Evolutionary conservation across 176 grass and related monocot species (phyloP).

Genomic region (Echinochloa phyllopogon): DNA sequence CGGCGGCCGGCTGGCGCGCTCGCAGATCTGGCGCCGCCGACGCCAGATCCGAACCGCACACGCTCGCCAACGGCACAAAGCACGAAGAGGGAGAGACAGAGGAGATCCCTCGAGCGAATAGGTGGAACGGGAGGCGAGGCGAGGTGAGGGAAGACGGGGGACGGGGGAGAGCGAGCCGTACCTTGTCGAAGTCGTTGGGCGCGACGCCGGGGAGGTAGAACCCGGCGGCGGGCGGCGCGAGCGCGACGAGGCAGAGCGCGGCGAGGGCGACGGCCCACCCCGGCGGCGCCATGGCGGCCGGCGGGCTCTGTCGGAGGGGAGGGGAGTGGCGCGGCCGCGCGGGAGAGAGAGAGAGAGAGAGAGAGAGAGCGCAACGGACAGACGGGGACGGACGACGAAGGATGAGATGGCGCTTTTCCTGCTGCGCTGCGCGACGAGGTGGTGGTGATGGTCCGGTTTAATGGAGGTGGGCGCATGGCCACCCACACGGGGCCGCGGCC

Average conservation of each 20-base stretch:
- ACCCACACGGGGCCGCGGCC: neutral
- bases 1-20: neutral
- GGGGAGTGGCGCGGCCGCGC: constrained; percentile 23
- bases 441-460: constrained; percentile 37
- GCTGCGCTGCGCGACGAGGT: constrained; percentile 20
- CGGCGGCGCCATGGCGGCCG: constrained; percentile 38
- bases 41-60: constrained; percentile 37
- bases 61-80: neutral
- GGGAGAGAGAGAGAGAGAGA: neutral
- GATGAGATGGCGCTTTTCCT: constrained; percentile 34
- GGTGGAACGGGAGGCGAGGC: neutral
- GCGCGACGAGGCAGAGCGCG: constrained; percentile 54
- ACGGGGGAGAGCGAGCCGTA: neutral
- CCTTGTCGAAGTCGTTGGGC: constrained; percentile 86
- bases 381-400: neutral
- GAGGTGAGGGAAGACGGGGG: too few species aligned
- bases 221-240: constrained; percentile 42
- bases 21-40: constrained; percentile 45
- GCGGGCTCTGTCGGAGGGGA: neutral
- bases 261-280: constrained; percentile 46
- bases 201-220: constrained; percentile 94
- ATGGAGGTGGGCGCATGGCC: constrained; percentile 23
- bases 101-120: neutral
- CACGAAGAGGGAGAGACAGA: neutral
- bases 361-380: neutral